Evolutionary conservation across 306 rosid genomes (phyloP).

Genomic region (Citrullus mucosospermus): DNA sequence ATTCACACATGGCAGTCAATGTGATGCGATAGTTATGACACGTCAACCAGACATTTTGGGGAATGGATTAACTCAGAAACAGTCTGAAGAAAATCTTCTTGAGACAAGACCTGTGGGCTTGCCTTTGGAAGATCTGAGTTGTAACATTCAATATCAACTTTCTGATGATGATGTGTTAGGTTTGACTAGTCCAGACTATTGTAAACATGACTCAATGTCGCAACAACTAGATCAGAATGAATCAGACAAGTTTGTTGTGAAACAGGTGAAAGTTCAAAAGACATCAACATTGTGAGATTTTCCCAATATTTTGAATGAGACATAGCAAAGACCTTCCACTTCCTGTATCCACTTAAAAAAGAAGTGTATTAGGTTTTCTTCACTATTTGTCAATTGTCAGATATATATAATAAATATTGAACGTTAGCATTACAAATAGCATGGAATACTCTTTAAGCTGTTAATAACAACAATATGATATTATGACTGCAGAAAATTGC

Average conservation of each 20-base stretch:
- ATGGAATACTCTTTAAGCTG: not conserved
- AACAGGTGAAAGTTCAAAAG: slow-evolving; percentile 27
- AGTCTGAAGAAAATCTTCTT: slow-evolving; percentile 16
- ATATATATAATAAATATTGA: not conserved
- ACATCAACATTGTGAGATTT: not conserved
- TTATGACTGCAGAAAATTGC: slow-evolving; percentile 31
- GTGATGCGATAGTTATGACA: slow-evolving; percentile 7
- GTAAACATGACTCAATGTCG: slow-evolving; percentile 6
- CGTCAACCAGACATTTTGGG: slow-evolving; percentile 21
- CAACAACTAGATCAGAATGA: slow-evolving; percentile 15
- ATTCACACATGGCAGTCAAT: slow-evolving; percentile 14
- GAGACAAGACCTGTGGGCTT: slow-evolving; percentile 13
- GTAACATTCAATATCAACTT: slow-evolving; percentile 26
- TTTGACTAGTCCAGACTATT: slow-evolving; percentile 13
- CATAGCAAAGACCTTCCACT: not conserved
- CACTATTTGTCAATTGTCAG: not conserved
- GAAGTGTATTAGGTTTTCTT: not conserved
- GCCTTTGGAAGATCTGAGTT: slow-evolving; percentile 17
- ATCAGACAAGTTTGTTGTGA: slow-evolving; percentile 13
- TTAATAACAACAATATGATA: not conserved
- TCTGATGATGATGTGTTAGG: slow-evolving; percentile 12
- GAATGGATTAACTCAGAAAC: slow-evolving; percentile 17
- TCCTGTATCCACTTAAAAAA: not conserved
- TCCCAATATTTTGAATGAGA: not conserved
- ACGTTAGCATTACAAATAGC: not conserved